Evolutionary conservation across 2,329 filamentous ascomycete species (phyloP), one percentile per base, ranked within the genome.

Genomic region (Dactylella cylindrospora): DNA sequence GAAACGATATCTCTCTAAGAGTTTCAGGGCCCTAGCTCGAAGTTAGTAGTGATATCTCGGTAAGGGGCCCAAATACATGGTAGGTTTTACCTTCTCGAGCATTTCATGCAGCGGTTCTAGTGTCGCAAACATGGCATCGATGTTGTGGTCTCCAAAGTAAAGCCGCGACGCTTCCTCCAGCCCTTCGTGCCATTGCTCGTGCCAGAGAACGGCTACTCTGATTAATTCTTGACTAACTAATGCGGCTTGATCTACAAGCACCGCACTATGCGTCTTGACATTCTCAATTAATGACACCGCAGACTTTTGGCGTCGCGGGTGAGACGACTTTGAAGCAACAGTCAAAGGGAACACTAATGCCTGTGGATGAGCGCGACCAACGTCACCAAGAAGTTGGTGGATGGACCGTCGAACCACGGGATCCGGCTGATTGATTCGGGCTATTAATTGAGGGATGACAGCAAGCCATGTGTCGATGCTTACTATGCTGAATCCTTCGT

Each of bases 401-500:
- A 98, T 91, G 0, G 91, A 88, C 67, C 87, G 84, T 66, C 95
- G 84, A 7, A 98, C 90, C 19, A 88, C 82, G 66, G 83, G 80
- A 72, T 96, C 96, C 12, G 90, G 89, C 72, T 97, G 93, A 70
- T 95, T 98, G 76, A 99, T 97, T 60, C 93, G 84, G 25, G 93
- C 93, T 73, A 99, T 95, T 40, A 99, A 79, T 71, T 99, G 93
- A 26, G 93, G 93, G 66, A 97, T 96, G 45, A 98, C 94, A 70
- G 97, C 90, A 13, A 99, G 82, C 94, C 93, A 99, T 0, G 91
- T 97, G 73, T 99, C 93, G 52, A 98, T 88, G 70, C 88, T 95
- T 67, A 99, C 90, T 29, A 87, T 86, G 0, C 86, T 80, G 66
- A 96, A 94, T 3, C 94, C 93, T 71, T 97, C 90, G 0, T 84